Percentiles rank a stretch among this genome's conserved stretches.
phyloP scores from a whole-genome alignment of 345 rosid species.

The Cochlearia excelsa region DNA sequence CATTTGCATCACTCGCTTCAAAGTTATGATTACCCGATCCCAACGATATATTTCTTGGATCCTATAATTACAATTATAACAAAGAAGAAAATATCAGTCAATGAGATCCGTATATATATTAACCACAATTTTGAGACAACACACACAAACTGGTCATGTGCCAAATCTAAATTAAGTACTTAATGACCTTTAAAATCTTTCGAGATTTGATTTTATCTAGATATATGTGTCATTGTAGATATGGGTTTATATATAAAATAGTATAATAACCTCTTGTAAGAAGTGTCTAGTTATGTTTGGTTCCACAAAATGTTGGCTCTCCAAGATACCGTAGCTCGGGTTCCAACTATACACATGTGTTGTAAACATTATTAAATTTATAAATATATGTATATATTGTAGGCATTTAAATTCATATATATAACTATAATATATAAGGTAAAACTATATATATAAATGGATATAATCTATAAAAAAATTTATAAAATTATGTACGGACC shows the following conservation, averaged over 20 bases:
- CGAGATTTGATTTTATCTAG: not conserved
- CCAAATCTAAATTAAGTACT: not conserved
- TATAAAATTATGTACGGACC: conserved; percentile 38
- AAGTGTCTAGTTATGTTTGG: conserved; percentile 61
- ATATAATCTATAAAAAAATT: not conserved
- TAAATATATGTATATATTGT: not conserved
- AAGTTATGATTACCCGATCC: conserved; percentile 67
- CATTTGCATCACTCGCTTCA: conserved; percentile 68
- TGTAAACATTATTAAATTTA: conserved; percentile 11
- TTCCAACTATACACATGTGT: conserved; percentile 55
- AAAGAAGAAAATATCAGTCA: not conserved
- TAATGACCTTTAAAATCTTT: not conserved
- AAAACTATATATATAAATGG: not conserved
- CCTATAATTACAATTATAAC: conserved; percentile 29
- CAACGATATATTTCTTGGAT: conserved; percentile 47
- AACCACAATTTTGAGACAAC: conserved; percentile 4
- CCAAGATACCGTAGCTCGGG: conserved; percentile 46
- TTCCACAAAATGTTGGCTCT: conserved; percentile 57
- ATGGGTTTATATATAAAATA: conserved; percentile 8
- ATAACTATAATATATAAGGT: not conserved
- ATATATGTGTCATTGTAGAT: not conserved
- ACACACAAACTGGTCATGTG: conserved; percentile 5
- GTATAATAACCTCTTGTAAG: conserved; percentile 52
- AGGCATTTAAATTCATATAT: not conserved
- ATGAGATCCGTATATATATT: not conserved